Conservation (phyloP, 306 rosid genomes). For the Trifolium fragiferum region DNA sequence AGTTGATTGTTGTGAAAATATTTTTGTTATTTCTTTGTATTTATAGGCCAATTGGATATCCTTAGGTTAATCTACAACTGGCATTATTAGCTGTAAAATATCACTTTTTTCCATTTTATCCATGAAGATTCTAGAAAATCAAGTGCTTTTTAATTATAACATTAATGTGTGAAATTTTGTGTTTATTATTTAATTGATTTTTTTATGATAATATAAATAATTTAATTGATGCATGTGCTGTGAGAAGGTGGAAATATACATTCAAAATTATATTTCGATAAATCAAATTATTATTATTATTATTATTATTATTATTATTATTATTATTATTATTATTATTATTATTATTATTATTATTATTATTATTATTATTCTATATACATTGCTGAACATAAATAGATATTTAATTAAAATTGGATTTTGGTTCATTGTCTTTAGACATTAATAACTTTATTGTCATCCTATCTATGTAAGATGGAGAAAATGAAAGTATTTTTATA, state of each 20-base stretch:
- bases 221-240: neutral
- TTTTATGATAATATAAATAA: neutral
- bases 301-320: too few relatives aligned
- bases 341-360: too few relatives aligned
- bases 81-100: neutral
- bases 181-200: neutral
- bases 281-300: too few relatives aligned
- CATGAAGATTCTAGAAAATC: constrained; percentile 16
- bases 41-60: constrained; percentile 11
- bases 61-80: neutral
- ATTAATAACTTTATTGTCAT: too few relatives aligned
- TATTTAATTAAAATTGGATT: neutral
- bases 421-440: too few relatives aligned
- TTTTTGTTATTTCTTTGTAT: neutral
- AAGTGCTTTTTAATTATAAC: too few relatives aligned
- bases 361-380: neutral
- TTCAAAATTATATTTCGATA: too few relatives aligned
- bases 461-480: too few relatives aligned
- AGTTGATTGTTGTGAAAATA: neutral
- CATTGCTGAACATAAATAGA: neutral
- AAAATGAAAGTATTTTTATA: too few relatives aligned
- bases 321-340: too few relatives aligned
- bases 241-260: too few relatives aligned
- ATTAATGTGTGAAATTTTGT: neutral
- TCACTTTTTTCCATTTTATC: neutral